A percentile compares a stretch with the other conserved stretches of the same genome.
Evolutionary conservation across 257 asterid species (phyloP).

Genomic region (Ocimum tenuiflorum): DNA sequence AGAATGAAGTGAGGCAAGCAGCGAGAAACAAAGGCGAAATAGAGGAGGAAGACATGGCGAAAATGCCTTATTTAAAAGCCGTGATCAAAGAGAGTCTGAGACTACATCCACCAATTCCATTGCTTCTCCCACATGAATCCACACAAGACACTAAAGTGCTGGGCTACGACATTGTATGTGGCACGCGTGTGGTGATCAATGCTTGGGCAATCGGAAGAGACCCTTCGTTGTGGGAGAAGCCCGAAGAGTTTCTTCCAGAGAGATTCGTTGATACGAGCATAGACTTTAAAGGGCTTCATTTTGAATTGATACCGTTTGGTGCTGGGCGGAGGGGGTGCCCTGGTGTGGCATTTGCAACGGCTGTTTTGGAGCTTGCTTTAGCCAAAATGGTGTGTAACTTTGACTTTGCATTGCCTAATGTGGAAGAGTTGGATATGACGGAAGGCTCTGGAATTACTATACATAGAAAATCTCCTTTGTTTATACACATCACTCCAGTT

Average conservation of each 20-base stretch:
- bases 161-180: background rate
- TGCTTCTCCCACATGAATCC: background rate
- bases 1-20: background rate
- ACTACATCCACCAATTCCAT: background rate
- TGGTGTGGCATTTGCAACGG: slow-evolving; percentile 28
- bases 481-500: slow-evolving; percentile 20
- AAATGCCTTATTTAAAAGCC: background rate
- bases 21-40: background rate
- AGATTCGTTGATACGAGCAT: background rate
- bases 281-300: background rate
- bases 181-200: background rate
- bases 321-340: no score
- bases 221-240: background rate
- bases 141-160: background rate
- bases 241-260: background rate
- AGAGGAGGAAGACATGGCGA: background rate
- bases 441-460: slow-evolving; percentile 34
- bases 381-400: slow-evolving; percentile 40
- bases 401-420: slow-evolving; percentile 27
- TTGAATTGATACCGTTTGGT: slow-evolving; percentile 29
- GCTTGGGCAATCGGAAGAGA: no score
- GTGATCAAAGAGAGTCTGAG: no score
- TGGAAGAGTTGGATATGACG: slow-evolving; percentile 37
- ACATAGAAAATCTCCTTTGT: slow-evolving; percentile 29
- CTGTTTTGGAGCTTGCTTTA: slow-evolving; percentile 26